These are phyloP conservation scores for Solanum habrochaites DNA, from an alignment of 257 asterid species.

Conservation along the genomic window DNA sequence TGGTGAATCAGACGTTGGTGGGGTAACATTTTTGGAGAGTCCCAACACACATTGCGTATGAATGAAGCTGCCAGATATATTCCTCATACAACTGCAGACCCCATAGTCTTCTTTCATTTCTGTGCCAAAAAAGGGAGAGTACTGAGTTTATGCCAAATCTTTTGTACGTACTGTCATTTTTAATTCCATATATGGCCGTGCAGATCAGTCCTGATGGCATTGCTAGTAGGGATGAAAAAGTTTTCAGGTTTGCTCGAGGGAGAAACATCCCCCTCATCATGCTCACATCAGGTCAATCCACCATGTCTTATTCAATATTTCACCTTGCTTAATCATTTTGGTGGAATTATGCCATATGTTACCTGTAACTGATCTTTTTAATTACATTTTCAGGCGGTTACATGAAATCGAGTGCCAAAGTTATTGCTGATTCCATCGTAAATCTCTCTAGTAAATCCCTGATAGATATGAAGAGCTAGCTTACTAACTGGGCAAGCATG, in stretches of 20 bases:
- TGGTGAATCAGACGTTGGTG: not conserved
- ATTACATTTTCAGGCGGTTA: conserved; percentile 63
- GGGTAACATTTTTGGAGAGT: not conserved
- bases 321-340: not conserved
- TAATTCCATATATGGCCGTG: not conserved
- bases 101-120: not conserved
- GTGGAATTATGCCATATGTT: not conserved
- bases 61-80: not conserved
- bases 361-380: not conserved
- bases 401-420: conserved; percentile 89
- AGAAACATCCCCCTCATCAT: conserved; percentile 63
- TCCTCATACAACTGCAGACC: not conserved
- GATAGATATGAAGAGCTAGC: conserved; percentile 33
- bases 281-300: conserved; percentile 79
- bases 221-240: conserved; percentile 67
- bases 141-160: not conserved
- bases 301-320: not conserved
- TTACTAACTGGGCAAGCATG: not conserved
- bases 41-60: not conserved
- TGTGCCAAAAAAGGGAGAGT: not conserved
- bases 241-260: conserved; percentile 64
- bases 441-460: conserved; percentile 59
- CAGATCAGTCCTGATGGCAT: conserved; percentile 93
- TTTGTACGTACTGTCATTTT: not conserved
- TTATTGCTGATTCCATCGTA: conserved; percentile 74